Conservation (phyloP, 2,329 filamentous ascomycete genomes). For the Penicillium sp. region DNA sequence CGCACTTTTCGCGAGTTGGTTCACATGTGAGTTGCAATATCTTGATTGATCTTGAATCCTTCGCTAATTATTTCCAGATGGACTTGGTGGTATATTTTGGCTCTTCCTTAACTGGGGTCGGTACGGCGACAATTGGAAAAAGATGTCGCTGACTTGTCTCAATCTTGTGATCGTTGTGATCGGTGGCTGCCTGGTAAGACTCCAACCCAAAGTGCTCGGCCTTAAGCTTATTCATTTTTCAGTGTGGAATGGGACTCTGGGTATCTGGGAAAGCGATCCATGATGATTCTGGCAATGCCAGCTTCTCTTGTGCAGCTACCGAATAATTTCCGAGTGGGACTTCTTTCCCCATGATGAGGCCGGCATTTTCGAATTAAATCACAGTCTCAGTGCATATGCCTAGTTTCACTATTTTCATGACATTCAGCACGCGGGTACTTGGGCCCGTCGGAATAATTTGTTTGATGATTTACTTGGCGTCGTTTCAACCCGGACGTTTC, state of each 20-base stretch:
- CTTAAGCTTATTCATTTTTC: conserved; percentile 4
- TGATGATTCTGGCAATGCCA: conserved; percentile 10
- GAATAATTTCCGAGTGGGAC: too few relatives aligned
- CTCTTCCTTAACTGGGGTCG: conserved; percentile 15
- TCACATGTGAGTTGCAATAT: conserved; percentile 48
- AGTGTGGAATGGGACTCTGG: conserved; percentile 24
- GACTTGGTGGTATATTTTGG: conserved; percentile 20
- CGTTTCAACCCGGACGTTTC: conserved; percentile 2
- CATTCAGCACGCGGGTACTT: too few relatives aligned
- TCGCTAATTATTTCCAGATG: conserved; percentile 8
- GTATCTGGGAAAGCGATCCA: conserved; percentile 23
- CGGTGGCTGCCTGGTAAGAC: conserved; percentile 15
- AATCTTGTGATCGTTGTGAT: conserved; percentile 15
- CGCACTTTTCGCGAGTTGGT: conserved; percentile 68
- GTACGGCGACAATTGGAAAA: conserved; percentile 12
- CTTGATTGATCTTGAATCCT: too few relatives aligned
- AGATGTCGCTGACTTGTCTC: conserved; percentile 9
- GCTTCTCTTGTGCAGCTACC: conserved; percentile 22
- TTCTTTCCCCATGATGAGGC: too few relatives aligned
- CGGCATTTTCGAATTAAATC: background rate
- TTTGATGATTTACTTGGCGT: background rate
- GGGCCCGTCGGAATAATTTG: background rate
- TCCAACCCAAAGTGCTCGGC: background rate
- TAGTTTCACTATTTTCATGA: too few relatives aligned
- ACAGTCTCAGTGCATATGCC: too few relatives aligned